Evolutionary conservation across 805 yeast genomes (phyloP).

Genomic region (Maudiozyma serrabonitensis): DNA sequence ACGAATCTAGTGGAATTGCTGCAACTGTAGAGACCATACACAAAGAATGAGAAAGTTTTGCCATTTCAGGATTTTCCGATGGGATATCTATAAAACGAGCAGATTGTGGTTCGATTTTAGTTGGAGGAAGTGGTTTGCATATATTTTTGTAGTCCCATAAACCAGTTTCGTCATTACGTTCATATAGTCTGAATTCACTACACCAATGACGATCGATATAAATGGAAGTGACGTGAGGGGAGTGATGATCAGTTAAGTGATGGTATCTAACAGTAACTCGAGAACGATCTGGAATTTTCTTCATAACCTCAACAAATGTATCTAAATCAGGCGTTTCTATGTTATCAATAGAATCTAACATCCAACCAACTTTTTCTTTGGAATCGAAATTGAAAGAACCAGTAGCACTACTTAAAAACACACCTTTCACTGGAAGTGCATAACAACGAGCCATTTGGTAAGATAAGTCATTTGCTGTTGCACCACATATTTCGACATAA

Average conservation of each 20-base stretch:
- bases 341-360: slow-evolving; percentile 70
- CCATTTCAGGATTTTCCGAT: slow-evolving; percentile 41
- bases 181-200: slow-evolving; percentile 56
- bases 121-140: slow-evolving; percentile 49
- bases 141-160: slow-evolving; percentile 46
- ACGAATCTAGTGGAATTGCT: slow-evolving; percentile 71
- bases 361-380: slow-evolving; percentile 65
- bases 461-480: slow-evolving; percentile 73
- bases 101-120: slow-evolving; percentile 41
- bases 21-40: slow-evolving; percentile 57
- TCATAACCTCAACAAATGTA: slow-evolving; percentile 69
- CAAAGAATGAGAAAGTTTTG: slow-evolving; percentile 53
- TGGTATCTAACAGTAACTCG: slow-evolving; percentile 64
- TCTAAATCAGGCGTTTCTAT: slow-evolving; percentile 65
- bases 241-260: slow-evolving; percentile 72
- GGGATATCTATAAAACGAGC: slow-evolving; percentile 70
- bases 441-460: slow-evolving; percentile 83
- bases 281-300: slow-evolving; percentile 62
- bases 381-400: slow-evolving; percentile 61
- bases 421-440: slow-evolving; percentile 79
- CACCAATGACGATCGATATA: slow-evolving; percentile 83
- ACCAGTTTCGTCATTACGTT: slow-evolving; percentile 49
- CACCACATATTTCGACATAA: slow-evolving; percentile 77
- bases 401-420: slow-evolving; percentile 65
- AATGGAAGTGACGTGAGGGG: slow-evolving; percentile 55